phyloP scores from a whole-genome alignment of 345 rosid genomes.

The Mercurialis annua region DNA sequence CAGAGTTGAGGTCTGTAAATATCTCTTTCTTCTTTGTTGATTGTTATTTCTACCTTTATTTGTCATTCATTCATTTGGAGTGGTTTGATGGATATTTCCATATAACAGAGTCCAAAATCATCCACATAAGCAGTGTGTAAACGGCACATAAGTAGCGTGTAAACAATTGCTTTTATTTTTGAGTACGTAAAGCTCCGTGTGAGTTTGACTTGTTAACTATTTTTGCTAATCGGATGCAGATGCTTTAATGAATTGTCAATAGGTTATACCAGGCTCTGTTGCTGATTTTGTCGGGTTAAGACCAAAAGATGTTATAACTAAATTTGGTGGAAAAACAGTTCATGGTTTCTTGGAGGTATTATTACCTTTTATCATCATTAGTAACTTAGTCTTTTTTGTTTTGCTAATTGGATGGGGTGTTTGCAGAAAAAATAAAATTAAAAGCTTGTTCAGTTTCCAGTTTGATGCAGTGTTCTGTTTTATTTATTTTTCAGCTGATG shows the following conservation, averaged over 20 bases:
- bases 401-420: too few relatives aligned
- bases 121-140: too few relatives aligned
- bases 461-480: too few relatives aligned
- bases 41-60: too few relatives aligned
- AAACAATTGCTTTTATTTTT: too few relatives aligned
- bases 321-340: background rate
- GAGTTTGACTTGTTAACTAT: background rate
- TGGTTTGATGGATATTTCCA: background rate
- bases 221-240: background rate
- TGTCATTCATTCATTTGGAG: background rate
- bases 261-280: slow-evolving; percentile 1
- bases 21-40: too few relatives aligned
- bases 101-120: too few relatives aligned
- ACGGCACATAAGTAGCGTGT: too few relatives aligned
- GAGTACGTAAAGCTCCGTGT: background rate
- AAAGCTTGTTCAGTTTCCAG: too few relatives aligned
- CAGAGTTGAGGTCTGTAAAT: too few relatives aligned
- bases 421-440: too few relatives aligned
- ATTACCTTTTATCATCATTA: background rate
- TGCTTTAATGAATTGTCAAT: background rate
- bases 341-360: background rate
- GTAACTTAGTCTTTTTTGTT: background rate
- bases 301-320: slow-evolving; percentile 4
- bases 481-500: too few relatives aligned
- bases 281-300: background rate